A percentile compares a stretch with the other conserved stretches of the same genome.
Evolutionary conservation across 2,329 filamentous ascomycete species (phyloP).

Genomic region (Epichloe elymi): DNA sequence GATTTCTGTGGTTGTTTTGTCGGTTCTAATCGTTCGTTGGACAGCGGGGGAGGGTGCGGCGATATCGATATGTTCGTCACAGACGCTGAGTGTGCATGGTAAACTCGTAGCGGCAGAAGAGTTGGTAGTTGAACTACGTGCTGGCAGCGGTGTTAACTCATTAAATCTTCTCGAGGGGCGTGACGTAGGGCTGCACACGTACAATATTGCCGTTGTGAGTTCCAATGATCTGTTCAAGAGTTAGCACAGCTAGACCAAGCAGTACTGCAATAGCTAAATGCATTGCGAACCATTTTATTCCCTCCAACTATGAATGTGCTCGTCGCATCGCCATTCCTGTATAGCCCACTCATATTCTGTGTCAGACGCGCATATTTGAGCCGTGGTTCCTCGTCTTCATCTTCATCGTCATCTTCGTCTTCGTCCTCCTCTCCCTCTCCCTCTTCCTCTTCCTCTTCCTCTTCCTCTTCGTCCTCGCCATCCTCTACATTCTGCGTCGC

Average conservation of each 20-base stretch:
- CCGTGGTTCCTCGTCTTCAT: conserved; percentile 85
- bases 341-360: conserved; percentile 63
- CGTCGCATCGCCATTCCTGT: conserved; percentile 90
- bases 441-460: conserved; percentile 28
- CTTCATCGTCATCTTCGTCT: conserved; percentile 60
- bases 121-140: conserved; percentile 76
- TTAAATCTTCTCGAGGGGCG: background rate
- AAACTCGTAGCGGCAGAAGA: conserved; percentile 70
- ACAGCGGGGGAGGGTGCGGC: conserved; percentile 55
- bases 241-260: conserved; percentile 5
- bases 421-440: conserved; percentile 41
- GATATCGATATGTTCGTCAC: conserved; percentile 85
- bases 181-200: conserved; percentile 23
- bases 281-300: conserved; percentile 74
- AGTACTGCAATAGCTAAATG: conserved; percentile 6
- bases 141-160: conserved; percentile 27
- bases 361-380: conserved; percentile 89
- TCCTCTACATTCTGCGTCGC: conserved; percentile 8
- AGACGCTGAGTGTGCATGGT: conserved; percentile 85
- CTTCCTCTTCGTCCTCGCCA: conserved; percentile 30
- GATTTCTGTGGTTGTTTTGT: conserved; percentile 24
- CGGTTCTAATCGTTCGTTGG: conserved; percentile 29
- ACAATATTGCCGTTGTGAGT: conserved; percentile 96
- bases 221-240: conserved; percentile 58
- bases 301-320: conserved; percentile 82